Conservation (phyloP, 495 filamentous ascomycete species). For the Xylaria bambusicola region DNA sequence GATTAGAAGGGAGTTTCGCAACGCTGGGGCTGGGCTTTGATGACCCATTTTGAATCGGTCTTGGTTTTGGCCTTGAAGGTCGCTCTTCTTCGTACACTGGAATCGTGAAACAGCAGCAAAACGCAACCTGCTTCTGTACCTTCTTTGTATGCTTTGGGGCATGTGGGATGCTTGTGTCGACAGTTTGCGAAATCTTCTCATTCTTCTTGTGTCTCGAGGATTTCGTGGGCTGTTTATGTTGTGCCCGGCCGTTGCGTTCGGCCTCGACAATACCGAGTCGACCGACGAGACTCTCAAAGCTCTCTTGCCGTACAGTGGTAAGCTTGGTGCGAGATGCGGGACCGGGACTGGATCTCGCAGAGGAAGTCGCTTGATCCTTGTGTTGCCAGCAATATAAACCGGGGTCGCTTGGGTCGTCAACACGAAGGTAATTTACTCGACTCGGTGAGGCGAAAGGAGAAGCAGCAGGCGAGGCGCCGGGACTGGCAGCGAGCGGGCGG, state of each 20-base stretch:
- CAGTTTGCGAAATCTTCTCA: conserved; percentile 21
- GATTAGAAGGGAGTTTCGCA: conserved; percentile 32
- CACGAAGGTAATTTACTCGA: conserved; percentile 48
- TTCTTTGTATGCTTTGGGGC: conserved; percentile 29
- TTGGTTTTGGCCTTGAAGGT: conserved; percentile 40
- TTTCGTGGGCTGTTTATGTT: conserved; percentile 4
- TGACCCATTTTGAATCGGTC: conserved; percentile 39
- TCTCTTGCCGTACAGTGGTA: conserved; percentile 61
- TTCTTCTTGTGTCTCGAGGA: conserved; percentile 14
- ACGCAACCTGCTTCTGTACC: conserved; percentile 30
- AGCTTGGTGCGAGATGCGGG: conserved; percentile 33
- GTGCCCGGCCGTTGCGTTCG: conserved; percentile 33
- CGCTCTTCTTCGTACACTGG: conserved; percentile 39
- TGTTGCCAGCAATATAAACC: conserved; percentile 87
- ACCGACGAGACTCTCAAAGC: conserved; percentile 81
- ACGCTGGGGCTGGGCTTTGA: conserved; percentile 29
- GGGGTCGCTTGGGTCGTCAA: conserved; percentile 47
- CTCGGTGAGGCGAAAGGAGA: conserved; percentile 37
- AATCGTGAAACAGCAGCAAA: conserved; percentile 51
- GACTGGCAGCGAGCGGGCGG: conserved; percentile 56
- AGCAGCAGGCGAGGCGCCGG: conserved; percentile 33
- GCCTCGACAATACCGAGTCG: conserved; percentile 70
- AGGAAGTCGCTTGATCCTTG: conserved; percentile 72
- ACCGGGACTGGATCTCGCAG: conserved; percentile 45
- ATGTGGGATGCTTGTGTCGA: conserved; percentile 15